phyloP scores from a whole-genome alignment of 1,139 yeast species.

The Kodamaea alishanica region DNA sequence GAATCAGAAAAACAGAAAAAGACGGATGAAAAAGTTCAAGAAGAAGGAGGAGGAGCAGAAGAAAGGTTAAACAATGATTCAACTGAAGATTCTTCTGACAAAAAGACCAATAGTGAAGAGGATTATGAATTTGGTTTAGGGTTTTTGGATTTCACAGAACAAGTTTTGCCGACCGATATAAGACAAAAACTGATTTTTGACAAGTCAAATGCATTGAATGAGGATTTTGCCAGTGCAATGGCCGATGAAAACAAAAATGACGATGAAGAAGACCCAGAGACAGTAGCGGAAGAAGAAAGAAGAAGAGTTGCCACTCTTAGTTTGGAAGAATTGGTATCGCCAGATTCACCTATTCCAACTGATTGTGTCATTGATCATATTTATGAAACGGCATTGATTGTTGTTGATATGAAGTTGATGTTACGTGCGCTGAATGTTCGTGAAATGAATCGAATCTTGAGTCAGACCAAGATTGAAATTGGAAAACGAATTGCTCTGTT shows the following conservation, averaged over 20 bases:
- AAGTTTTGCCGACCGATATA: slow-evolving; percentile 24
- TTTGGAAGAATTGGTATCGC: slow-evolving; percentile 51
- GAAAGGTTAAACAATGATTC: slow-evolving; percentile 12
- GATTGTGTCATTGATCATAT: slow-evolving; percentile 55
- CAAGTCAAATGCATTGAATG: slow-evolving; percentile 11
- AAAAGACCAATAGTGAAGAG: slow-evolving; percentile 23
- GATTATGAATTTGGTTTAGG: slow-evolving; percentile 26
- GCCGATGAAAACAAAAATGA: slow-evolving; percentile 2
- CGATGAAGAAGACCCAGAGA: slow-evolving; percentile 5
- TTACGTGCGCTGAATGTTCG: slow-evolving; percentile 60
- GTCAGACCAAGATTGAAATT: slow-evolving; percentile 31
- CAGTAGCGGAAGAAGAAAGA: slow-evolving; percentile 12
- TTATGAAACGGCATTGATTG: slow-evolving; percentile 56
- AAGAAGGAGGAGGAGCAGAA: slow-evolving; percentile 7
- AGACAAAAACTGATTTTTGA: slow-evolving; percentile 39
- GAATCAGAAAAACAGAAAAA: slow-evolving; percentile 2
- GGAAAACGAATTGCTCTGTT: slow-evolving; percentile 19
- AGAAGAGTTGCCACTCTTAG: slow-evolving; percentile 28
- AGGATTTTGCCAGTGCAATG: slow-evolving; percentile 7
- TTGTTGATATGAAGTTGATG: slow-evolving; percentile 62
- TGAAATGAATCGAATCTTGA: slow-evolving; percentile 48
- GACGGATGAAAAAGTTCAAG: slow-evolving; percentile 7
- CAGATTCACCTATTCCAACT: slow-evolving; percentile 50
- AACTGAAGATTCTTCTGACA: slow-evolving; percentile 21
- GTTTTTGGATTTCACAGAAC: slow-evolving; percentile 27